These are phyloP conservation scores for Neolentinus lepideus DNA, from an alignment of 1,284 basidiomycete genomes.

Conservation along the genomic window DNA sequence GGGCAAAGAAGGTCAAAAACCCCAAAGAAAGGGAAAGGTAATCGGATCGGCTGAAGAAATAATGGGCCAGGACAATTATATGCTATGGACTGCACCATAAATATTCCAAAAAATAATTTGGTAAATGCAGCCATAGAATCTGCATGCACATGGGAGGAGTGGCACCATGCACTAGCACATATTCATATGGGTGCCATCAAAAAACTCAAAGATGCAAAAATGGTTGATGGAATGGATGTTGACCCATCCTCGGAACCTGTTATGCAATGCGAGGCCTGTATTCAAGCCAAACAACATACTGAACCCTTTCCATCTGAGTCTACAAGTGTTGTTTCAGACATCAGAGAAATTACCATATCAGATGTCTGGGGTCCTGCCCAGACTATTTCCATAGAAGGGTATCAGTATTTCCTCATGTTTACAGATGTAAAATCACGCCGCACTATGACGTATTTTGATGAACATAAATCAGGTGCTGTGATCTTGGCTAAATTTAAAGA, in stretches of 20 bases:
- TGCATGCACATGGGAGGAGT: conserved; percentile 22
- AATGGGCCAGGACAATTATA: too few relatives aligned
- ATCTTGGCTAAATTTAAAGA: too few relatives aligned
- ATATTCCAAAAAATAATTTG: neutral
- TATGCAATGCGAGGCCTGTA: too few relatives aligned
- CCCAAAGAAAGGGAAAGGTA: neutral
- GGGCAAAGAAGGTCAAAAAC: neutral
- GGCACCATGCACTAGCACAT: conserved; percentile 27
- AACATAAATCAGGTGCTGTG: too few relatives aligned
- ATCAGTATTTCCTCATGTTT: neutral
- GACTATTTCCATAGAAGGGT: neutral
- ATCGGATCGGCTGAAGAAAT: too few relatives aligned
- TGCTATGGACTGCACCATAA: neutral
- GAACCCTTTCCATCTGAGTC: too few relatives aligned
- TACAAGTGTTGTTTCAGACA: too few relatives aligned
- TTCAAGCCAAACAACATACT: too few relatives aligned
- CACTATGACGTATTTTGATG: too few relatives aligned
- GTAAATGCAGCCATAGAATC: neutral
- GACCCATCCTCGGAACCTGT: too few relatives aligned
- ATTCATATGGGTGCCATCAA: conserved; percentile 16
- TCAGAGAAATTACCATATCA: too few relatives aligned
- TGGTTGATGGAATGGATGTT: conserved; percentile 20
- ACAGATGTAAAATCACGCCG: neutral
- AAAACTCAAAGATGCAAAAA: conserved; percentile 12
- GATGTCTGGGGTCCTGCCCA: neutral